Evolutionary conservation across 345 rosid genomes (phyloP), one percentile per base, ranked within the genome.

Genomic region (Arabis hirsuta): DNA sequence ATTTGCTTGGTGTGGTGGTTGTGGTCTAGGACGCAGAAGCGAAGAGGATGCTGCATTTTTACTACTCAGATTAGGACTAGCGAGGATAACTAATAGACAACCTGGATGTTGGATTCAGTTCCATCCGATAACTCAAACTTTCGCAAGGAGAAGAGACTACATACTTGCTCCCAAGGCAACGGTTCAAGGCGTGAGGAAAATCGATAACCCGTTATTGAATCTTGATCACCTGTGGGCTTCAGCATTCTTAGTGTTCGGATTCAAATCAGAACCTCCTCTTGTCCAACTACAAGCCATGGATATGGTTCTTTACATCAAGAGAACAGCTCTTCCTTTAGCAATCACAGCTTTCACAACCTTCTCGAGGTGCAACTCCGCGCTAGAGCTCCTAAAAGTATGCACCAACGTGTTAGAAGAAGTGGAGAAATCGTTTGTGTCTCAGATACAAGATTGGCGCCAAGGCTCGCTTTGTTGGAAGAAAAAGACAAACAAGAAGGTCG

Each of bases 401-500:
- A 90, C 97, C 6, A 90, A 86, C 24, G 94, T 88, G 24, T 83
- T 94, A 1, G 96, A 94, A 79, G 96, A 94, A 76, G 95, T 91
- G 19, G 97, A 94, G 85, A 90, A 90, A 75, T 85, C 97, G 10
- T 94, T 90, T 57, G 89, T 90, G 63, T 84, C 94, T 29, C 97
- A 93, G 78, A 83, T 86, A 73, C 92, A 90, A 77, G 94, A 90
- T 69, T 86, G 89, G 94, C 85, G 94, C 58, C 94, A 86, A 6
- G 88, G 87, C 3, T 86, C 92, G 0, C 90, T 93, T 4, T 93
- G 96, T 67, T 93, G 98, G 98, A 93, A 81, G 82, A 90, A 85
- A 73, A 82, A 76, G 56, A 45, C 81, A 31, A 83, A 73, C 36
- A 84, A 88, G 9, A 82, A 81, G 59, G 89, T 93, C 16, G 92